These are phyloP conservation scores for Aspergillus panamensis DNA, from an alignment of 495 filamentous ascomycete genomes.

Conservation along the genomic window DNA sequence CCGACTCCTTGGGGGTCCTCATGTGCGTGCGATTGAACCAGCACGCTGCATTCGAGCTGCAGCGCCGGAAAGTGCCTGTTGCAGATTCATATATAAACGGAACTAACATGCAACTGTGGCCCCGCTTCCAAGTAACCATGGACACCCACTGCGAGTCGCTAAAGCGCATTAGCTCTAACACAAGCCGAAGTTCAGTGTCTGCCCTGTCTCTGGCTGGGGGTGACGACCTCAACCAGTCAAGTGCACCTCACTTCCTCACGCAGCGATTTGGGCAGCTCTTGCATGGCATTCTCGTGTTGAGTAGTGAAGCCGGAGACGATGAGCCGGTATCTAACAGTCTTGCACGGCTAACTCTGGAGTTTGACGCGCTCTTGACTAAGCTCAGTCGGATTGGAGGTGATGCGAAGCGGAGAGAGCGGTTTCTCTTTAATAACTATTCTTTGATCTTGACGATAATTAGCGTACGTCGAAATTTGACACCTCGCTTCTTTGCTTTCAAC, in stretches of 20 bases:
- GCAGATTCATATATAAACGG: constrained; percentile 91
- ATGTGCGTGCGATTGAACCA: constrained; percentile 93
- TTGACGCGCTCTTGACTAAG: constrained; percentile 72
- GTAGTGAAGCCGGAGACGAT: constrained; percentile 83
- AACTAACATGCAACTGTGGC: constrained; percentile 94
- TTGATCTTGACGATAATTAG: constrained; percentile 87
- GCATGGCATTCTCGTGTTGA: constrained; percentile 76
- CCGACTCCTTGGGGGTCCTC: constrained; percentile 80
- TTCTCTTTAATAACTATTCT: constrained; percentile 91
- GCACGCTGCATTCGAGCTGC: constrained; percentile 85
- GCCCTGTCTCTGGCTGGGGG: constrained; percentile 56
- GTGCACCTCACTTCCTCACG: constrained; percentile 86
- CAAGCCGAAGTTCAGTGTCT: constrained; percentile 49
- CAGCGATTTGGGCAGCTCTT: constrained; percentile 90
- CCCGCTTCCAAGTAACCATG: constrained; percentile 89
- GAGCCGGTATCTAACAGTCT: constrained; percentile 85
- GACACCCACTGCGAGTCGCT: constrained; percentile 88
- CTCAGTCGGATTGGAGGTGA: constrained; percentile 66
- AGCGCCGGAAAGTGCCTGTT: constrained; percentile 83
- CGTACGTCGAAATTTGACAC: constrained; percentile 32
- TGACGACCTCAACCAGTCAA: constrained; percentile 61
- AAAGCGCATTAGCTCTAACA: constrained; percentile 53
- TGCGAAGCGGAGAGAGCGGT: constrained; percentile 74
- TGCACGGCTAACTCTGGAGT: constrained; percentile 67
- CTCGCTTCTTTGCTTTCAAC: background rate